phyloP scores from a whole-genome alignment of 306 rosid genomes.

The Glycyrrhiza uralensis region DNA sequence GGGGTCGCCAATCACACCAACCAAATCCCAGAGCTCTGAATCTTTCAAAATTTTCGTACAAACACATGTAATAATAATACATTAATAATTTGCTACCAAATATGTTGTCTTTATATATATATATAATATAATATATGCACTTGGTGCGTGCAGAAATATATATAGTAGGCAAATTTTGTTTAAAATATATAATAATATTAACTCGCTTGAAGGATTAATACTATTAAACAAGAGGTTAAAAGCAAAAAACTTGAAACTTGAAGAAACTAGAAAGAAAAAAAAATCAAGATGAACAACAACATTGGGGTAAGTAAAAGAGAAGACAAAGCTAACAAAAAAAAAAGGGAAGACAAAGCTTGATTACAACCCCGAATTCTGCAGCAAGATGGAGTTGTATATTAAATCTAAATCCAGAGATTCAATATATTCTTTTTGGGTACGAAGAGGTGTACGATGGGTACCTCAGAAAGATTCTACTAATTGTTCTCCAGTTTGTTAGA shows the following conservation, averaged over 20 bases:
- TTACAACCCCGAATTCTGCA: not conserved
- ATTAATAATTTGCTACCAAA: not conserved
- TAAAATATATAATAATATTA: not conserved
- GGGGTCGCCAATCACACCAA: not conserved
- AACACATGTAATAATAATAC: not conserved
- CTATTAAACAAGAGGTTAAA: too few species aligned
- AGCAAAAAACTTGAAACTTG: not conserved
- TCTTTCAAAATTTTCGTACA: not conserved
- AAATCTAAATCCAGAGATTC: not conserved
- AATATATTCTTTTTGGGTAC: constrained; percentile 17
- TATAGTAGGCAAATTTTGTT: not conserved
- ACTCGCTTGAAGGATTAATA: not conserved
- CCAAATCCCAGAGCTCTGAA: not conserved
- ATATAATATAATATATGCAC: not conserved
- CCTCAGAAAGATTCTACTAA: not conserved
- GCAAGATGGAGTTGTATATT: not conserved
- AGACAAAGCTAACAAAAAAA: too few species aligned
- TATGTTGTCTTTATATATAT: not conserved
- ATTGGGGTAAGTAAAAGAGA: too few species aligned
- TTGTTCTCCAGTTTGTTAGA: not conserved
- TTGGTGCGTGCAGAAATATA: not conserved
- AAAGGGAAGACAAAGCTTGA: too few species aligned
- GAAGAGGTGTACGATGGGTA: constrained; percentile 21
- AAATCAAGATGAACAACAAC: too few species aligned
- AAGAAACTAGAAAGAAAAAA: not conserved